These are phyloP conservation scores for Elongisporangium undulatum DNA, from an alignment of 352 stramenopile genomes.

Conservation along the genomic window DNA sequence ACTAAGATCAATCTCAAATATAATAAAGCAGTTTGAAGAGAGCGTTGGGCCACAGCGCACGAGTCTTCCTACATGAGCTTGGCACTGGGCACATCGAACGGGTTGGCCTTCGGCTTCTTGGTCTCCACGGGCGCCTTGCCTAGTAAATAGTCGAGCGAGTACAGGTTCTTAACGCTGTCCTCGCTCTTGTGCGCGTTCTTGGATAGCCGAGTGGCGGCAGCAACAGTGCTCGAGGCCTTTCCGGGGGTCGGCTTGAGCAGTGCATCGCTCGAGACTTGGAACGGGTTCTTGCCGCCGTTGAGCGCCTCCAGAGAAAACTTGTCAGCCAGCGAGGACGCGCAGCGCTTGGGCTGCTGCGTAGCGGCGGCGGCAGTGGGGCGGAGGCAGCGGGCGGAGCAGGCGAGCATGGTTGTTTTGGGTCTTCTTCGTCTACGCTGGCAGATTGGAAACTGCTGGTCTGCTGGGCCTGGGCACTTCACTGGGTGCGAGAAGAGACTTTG, in stretches of 20 bases:
- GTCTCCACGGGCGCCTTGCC: constrained; percentile 17
- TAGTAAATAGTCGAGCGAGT: constrained; percentile 66
- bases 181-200: constrained; percentile 11
- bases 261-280: constrained; percentile 52
- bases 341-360: constrained; percentile 3
- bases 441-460: neutral
- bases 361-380: constrained; percentile 3
- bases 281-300: constrained; percentile 68
- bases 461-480: neutral
- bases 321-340: constrained; percentile 24
- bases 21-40: constrained; percentile 2
- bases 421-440: neutral
- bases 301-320: constrained; percentile 66
- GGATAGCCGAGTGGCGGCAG: neutral
- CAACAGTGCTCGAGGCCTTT: constrained; percentile 7
- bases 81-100: constrained; percentile 57
- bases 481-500: neutral
- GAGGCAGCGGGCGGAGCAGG: constrained; percentile 6
- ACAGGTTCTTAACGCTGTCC: constrained; percentile 45
- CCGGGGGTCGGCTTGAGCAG: constrained; percentile 28
- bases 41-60: neutral
- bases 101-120: constrained; percentile 29
- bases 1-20: neutral
- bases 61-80: constrained; percentile 77
- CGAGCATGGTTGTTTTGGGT: constrained; percentile 4